phyloP scores from a whole-genome alignment of 2,329 filamentous ascomycete species.

The Curvularia eragrostidis region DNA sequence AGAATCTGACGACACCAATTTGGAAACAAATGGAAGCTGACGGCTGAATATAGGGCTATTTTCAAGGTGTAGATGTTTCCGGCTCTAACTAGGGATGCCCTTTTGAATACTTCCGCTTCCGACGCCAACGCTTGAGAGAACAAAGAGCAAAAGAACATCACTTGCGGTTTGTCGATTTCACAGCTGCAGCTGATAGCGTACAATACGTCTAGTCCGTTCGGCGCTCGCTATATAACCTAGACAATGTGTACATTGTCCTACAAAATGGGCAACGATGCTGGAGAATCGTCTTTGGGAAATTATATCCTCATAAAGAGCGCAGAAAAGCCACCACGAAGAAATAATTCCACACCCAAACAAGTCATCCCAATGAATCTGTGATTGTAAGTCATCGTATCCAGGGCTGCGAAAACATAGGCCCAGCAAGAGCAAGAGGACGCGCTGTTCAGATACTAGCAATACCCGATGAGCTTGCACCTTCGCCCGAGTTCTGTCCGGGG shows the following conservation, averaged over 20 bases:
- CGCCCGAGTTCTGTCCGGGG: neutral
- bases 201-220: neutral
- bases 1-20: neutral
- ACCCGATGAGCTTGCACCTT: neutral
- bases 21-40: neutral
- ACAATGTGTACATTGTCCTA: neutral
- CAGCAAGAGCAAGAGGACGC: neutral
- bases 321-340: neutral
- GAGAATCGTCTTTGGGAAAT: neutral
- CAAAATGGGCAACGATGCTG: neutral
- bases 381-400: neutral
- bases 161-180: neutral
- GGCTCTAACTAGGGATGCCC: neutral
- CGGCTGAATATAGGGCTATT: too few relatives aligned
- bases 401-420: neutral
- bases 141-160: neutral
- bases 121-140: conserved; percentile 2
- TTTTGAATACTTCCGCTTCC: neutral
- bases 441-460: neutral
- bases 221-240: neutral
- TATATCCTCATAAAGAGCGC: neutral
- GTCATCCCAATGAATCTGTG: neutral
- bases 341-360: neutral
- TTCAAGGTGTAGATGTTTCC: neutral
- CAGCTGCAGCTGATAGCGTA: neutral